phyloP scores from a whole-genome alignment of 2,329 filamentous ascomycete genomes.

The Dendryphion nanum region DNA sequence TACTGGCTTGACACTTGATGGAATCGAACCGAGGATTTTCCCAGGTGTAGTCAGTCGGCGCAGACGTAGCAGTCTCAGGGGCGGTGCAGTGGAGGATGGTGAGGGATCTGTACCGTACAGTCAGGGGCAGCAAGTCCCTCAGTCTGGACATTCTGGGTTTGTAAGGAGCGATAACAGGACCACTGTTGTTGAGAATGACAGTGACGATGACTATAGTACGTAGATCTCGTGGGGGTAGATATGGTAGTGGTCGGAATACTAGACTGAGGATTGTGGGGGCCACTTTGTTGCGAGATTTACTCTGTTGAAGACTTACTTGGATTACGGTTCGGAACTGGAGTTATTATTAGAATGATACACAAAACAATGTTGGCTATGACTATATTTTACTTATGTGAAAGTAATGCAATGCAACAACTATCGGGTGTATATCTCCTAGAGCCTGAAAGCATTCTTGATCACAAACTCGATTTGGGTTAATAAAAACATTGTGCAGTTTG shows the following conservation, averaged over 20 bases:
- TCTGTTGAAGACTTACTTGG: no score
- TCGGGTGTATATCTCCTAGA: no score
- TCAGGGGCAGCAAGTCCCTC: conserved; percentile 2
- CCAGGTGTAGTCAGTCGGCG: conserved; percentile 63
- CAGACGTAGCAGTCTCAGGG: conserved; percentile 34
- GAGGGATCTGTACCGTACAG: conserved; percentile 1
- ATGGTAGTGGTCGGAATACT: background rate
- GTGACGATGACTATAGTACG: conserved; percentile 13
- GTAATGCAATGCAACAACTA: no score
- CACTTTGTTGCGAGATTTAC: no score
- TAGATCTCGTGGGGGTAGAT: background rate
- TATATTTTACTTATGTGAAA: no score
- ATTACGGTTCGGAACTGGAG: no score
- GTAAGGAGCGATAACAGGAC: conserved; percentile 9
- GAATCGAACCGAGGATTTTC: conserved; percentile 67
- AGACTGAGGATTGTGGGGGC: background rate
- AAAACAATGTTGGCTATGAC: no score
- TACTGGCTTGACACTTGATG: conserved; percentile 35
- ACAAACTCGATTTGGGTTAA: no score
- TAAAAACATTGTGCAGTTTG: no score
- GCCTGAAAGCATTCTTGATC: no score
- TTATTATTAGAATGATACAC: no score
- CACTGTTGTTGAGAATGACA: conserved; percentile 19
- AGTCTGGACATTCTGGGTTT: conserved; percentile 12
- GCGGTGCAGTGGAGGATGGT: conserved; percentile 18